Conservation (phyloP, 768 basidiomycete genomes). For the Rhodotorula graminis region DNA sequence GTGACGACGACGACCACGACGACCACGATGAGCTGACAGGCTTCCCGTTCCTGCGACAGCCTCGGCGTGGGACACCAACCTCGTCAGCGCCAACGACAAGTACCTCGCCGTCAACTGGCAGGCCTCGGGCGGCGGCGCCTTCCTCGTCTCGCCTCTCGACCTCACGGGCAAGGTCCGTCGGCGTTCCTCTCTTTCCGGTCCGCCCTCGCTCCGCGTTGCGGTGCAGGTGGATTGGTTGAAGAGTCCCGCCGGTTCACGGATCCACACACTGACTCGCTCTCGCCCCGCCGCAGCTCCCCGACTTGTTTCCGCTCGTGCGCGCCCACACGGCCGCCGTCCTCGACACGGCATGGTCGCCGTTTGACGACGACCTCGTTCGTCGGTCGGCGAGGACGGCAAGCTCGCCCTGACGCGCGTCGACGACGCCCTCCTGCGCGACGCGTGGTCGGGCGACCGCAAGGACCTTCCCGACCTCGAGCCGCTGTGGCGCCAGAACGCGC, state of each 20-base stretch:
- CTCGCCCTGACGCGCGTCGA: constrained; percentile 84
- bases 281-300: constrained; percentile 65
- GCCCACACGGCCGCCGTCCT: constrained; percentile 63
- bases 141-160: constrained; percentile 83
- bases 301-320: constrained; percentile 83
- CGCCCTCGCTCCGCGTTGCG: too few relatives aligned
- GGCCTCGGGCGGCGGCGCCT: constrained; percentile 84
- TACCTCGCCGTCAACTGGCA: constrained; percentile 89
- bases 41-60: neutral
- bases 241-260: constrained; percentile 51
- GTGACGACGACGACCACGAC: too few relatives aligned
- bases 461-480: constrained; percentile 89
- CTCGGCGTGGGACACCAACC: constrained; percentile 82
- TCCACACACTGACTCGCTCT: constrained; percentile 41
- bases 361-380: constrained; percentile 82
- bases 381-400: constrained; percentile 90
- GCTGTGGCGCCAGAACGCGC: constrained; percentile 60
- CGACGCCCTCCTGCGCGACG: constrained; percentile 65
- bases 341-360: constrained; percentile 94
- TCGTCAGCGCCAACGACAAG: constrained; percentile 76
- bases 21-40: neutral
- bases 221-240: too few relatives aligned
- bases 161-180: constrained; percentile 58
- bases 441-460: constrained; percentile 56
- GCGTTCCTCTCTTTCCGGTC: constrained; percentile 60